Evolutionary conservation across 257 asterid species (phyloP).

Genomic region (Ocimum tenuiflorum): DNA sequence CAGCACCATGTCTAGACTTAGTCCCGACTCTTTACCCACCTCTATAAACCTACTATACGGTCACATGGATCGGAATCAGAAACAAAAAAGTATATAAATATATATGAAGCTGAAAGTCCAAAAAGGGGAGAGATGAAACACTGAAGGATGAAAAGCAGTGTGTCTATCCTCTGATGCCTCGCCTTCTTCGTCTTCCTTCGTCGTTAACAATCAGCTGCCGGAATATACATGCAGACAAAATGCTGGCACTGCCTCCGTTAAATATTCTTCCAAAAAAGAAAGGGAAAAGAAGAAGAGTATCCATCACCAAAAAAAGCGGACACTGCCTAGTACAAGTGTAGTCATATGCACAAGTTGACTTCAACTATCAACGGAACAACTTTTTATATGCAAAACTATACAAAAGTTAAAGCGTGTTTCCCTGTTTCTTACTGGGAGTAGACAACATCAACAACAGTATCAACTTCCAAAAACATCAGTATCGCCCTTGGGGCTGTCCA

Average conservation of each 20-base stretch:
- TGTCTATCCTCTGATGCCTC: conserved; percentile 8
- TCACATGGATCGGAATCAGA: neutral
- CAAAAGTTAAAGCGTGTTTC: conserved; percentile 30
- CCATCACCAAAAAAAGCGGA: conserved; percentile 44
- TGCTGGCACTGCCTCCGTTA: conserved; percentile 16
- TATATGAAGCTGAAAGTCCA: neutral
- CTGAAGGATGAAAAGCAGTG: neutral
- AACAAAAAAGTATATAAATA: neutral
- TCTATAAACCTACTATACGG: conserved; percentile 34
- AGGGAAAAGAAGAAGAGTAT: conserved; percentile 11
- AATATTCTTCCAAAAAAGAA: conserved; percentile 14
- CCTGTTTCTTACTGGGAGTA: conserved; percentile 13
- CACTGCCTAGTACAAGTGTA: conserved; percentile 27
- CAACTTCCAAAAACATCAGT: conserved; percentile 31
- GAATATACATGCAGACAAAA: conserved; percentile 19
- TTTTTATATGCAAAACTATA: conserved; percentile 35
- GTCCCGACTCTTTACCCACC: conserved; percentile 12
- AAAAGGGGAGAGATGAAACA: neutral
- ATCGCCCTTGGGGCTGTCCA: conserved; percentile 70
- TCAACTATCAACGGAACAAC: conserved; percentile 25
- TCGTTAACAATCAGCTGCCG: conserved; percentile 24
- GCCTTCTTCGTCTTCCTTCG: conserved; percentile 18
- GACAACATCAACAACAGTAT: neutral
- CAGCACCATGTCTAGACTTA: conserved; percentile 18
- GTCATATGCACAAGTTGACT: conserved; percentile 26